Conservation (phyloP, 2,329 filamentous ascomycete species). For the Aspergillus thermomutatus region DNA sequence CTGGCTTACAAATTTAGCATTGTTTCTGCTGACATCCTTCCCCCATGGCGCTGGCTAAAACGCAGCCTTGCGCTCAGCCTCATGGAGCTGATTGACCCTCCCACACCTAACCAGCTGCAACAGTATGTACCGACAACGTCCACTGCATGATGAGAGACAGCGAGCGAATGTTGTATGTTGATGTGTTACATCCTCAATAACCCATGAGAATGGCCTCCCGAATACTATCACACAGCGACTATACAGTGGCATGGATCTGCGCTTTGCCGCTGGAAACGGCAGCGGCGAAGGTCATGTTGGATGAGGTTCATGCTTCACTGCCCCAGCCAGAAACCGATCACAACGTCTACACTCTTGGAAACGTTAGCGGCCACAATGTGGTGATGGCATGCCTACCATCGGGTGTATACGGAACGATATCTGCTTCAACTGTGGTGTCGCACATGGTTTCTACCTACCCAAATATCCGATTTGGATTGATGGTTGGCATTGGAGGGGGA, state of each 20-base stretch:
- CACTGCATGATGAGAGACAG: too few relatives aligned
- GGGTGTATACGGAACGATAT: slow-evolving; percentile 3
- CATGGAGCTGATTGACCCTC: too few relatives aligned
- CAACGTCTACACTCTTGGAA: slow-evolving; percentile 3
- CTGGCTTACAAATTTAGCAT: too few relatives aligned
- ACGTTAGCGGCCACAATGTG: background rate
- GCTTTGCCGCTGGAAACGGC: background rate
- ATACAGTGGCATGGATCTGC: background rate
- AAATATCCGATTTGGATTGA: slow-evolving; percentile 1
- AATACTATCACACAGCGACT: background rate
- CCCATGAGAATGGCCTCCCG: too few relatives aligned
- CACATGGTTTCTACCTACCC: slow-evolving; percentile 1
- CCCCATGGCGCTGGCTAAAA: too few relatives aligned
- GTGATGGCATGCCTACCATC: slow-evolving; percentile 3
- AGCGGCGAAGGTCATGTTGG: slow-evolving; percentile 3
- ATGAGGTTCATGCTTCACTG: background rate
- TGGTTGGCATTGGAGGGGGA: slow-evolving; percentile 16
- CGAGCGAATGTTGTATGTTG: too few relatives aligned
- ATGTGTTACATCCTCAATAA: too few relatives aligned
- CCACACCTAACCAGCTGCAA: too few relatives aligned
- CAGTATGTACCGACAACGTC: too few relatives aligned
- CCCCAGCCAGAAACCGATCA: background rate
- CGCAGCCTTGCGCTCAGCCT: too few relatives aligned
- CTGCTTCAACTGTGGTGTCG: background rate
- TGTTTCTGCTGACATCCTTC: too few relatives aligned